A percentile compares a stretch with the other conserved stretches of the same genome.
Evolutionary conservation across 805 yeast species (phyloP).

Genomic region (Candida alai): DNA sequence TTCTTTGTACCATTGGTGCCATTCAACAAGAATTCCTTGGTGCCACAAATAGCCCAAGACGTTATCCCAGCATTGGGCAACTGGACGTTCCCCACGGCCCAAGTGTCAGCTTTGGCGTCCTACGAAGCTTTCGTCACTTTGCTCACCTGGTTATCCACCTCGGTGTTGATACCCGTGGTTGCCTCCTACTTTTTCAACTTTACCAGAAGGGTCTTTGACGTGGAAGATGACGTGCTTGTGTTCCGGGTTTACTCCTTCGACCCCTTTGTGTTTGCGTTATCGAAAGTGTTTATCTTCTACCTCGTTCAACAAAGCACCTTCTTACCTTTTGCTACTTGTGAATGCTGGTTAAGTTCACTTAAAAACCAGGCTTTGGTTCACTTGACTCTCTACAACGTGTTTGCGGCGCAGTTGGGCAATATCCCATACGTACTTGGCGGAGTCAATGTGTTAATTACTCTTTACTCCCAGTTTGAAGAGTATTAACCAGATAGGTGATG

Average conservation of each 20-base stretch:
- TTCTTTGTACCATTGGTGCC: slow-evolving; percentile 33
- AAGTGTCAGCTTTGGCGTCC: slow-evolving; percentile 31
- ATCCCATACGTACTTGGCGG: slow-evolving; percentile 45
- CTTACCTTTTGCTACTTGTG: slow-evolving; percentile 22
- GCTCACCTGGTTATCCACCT: slow-evolving; percentile 36
- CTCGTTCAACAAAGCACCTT: slow-evolving; percentile 31
- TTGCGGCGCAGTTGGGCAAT: slow-evolving; percentile 38
- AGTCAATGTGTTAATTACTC: slow-evolving; percentile 44
- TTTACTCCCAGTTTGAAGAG: slow-evolving; percentile 50
- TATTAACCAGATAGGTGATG: slow-evolving; percentile 16
- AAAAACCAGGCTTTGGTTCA: slow-evolving; percentile 30
- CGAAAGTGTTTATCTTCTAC: slow-evolving; percentile 43
- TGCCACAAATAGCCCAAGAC: slow-evolving; percentile 35
- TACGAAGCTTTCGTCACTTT: slow-evolving; percentile 28
- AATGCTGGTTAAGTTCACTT: slow-evolving; percentile 24
- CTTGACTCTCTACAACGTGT: slow-evolving; percentile 36
- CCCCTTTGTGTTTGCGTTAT: slow-evolving; percentile 51
- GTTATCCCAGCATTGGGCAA: slow-evolving; percentile 21
- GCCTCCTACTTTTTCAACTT: slow-evolving; percentile 51
- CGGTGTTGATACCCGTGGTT: slow-evolving; percentile 39
- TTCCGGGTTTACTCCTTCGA: slow-evolving; percentile 44
- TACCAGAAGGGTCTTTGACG: slow-evolving; percentile 37
- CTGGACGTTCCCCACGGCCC: slow-evolving; percentile 27
- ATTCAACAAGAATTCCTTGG: slow-evolving; percentile 29
- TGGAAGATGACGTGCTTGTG: slow-evolving; percentile 29